These are phyloP conservation scores for Plasmodium coatneyi DNA, from an alignment of 169 alveolate species.

Conservation along the genomic window DNA sequence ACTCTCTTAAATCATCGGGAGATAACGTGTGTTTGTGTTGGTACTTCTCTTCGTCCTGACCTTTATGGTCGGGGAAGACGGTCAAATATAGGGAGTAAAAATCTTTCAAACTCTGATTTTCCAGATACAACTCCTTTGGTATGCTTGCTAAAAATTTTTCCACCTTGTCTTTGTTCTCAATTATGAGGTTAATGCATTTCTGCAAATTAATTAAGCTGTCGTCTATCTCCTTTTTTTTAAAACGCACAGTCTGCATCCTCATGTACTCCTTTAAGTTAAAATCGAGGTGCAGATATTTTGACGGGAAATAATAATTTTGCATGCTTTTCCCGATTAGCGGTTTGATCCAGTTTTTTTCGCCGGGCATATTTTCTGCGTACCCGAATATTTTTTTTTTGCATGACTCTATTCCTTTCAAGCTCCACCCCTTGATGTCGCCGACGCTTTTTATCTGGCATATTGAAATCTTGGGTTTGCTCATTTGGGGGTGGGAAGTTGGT, in stretches of 20 bases:
- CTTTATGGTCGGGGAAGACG: slow-evolving; percentile 40
- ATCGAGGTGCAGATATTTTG: slow-evolving; percentile 85
- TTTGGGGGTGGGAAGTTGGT: background rate
- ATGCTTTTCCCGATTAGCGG: slow-evolving; percentile 83
- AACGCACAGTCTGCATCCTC: slow-evolving; percentile 83
- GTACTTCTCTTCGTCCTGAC: background rate
- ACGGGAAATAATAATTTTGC: slow-evolving; percentile 85
- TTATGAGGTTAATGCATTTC: slow-evolving; percentile 54
- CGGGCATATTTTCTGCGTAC: slow-evolving; percentile 78
- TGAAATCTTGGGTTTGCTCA: slow-evolving; percentile 63
- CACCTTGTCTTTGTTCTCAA: slow-evolving; percentile 58
- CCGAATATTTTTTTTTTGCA: slow-evolving; percentile 73
- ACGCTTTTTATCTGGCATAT: slow-evolving; percentile 65
- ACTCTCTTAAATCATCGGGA: slow-evolving; percentile 44
- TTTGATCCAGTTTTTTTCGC: slow-evolving; percentile 85
- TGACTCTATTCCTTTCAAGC: slow-evolving; percentile 74
- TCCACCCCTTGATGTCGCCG: slow-evolving; percentile 46
- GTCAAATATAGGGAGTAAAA: slow-evolving; percentile 65
- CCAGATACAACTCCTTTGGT: slow-evolving; percentile 45
- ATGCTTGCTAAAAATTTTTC: slow-evolving; percentile 53
- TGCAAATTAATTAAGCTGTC: slow-evolving; percentile 62
- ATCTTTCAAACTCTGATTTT: slow-evolving; percentile 72
- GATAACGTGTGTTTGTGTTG: background rate
- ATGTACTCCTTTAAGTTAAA: slow-evolving; percentile 82
- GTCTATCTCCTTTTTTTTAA: slow-evolving; percentile 70